Conservation (phyloP, 352 stramenopile genomes). For the Phytophthora tubulina region DNA sequence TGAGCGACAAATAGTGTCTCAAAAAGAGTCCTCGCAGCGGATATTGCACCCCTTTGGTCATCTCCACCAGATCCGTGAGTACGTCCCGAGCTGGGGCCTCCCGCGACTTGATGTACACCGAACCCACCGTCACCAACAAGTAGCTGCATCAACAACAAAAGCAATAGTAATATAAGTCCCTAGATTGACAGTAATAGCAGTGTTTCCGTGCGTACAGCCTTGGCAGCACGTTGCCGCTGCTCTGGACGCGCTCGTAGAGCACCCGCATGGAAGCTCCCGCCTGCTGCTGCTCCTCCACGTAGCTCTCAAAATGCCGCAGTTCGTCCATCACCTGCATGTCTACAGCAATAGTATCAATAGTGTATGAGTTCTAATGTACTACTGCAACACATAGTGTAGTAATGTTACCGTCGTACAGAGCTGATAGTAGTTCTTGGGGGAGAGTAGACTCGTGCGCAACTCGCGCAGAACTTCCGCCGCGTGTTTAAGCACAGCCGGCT, state of each 20-base stretch:
- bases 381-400: not conserved
- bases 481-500: conserved; percentile 82
- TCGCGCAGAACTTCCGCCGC: conserved; percentile 86
- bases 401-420: conserved; percentile 90
- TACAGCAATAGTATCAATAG: conserved; percentile 21
- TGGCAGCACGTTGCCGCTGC: conserved; percentile 96
- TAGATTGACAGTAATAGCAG: not conserved
- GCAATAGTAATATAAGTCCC: not conserved
- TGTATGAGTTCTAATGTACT: not conserved
- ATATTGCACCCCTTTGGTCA: conserved; percentile 99
- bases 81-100: conserved; percentile 89
- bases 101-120: conserved; percentile 94
- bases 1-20: conserved; percentile 95
- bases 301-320: conserved; percentile 95
- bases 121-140: conserved; percentile 97
- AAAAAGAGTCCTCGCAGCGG: conserved; percentile 98
- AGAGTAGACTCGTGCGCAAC: conserved; percentile 91
- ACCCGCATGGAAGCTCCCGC: conserved; percentile 88
- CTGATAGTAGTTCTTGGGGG: conserved; percentile 99
- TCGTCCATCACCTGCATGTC: conserved; percentile 94
- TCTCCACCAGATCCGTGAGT: conserved; percentile 98
- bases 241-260: conserved; percentile 97
- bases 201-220: conserved; percentile 67
- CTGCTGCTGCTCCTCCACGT: conserved; percentile 88
- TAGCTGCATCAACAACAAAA: conserved; percentile 56